These are phyloP conservation scores for Austroboletus novae-zelandiae DNA, from an alignment of 1,284 basidiomycete genomes.

Conservation along the genomic window DNA sequence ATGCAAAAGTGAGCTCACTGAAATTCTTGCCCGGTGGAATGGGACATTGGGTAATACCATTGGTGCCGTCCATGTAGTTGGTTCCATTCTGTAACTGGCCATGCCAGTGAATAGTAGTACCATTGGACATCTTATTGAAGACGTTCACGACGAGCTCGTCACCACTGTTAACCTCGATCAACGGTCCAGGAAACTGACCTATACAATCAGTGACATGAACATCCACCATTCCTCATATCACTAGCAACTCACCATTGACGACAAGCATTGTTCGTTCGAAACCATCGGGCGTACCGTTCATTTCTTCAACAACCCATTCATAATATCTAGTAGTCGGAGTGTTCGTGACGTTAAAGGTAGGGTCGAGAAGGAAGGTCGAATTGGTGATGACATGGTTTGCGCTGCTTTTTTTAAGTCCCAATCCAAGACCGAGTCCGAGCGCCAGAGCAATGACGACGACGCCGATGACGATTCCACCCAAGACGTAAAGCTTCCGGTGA, in stretches of 20 bases:
- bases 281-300: slow-evolving; percentile 30
- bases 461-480: slow-evolving; percentile 10
- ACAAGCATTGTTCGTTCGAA: slow-evolving; percentile 32
- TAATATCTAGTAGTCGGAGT: slow-evolving; percentile 31
- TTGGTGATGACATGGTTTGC: slow-evolving; percentile 23
- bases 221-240: background rate
- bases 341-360: slow-evolving; percentile 26
- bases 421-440: slow-evolving; percentile 30
- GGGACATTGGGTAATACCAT: slow-evolving; percentile 32
- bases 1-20: slow-evolving; percentile 16
- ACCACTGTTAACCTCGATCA: slow-evolving; percentile 33
- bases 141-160: slow-evolving; percentile 34
- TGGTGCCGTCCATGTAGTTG: slow-evolving; percentile 36
- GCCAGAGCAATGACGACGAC: slow-evolving; percentile 22
- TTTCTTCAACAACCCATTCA: slow-evolving; percentile 31
- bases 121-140: slow-evolving; percentile 32
- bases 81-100: slow-evolving; percentile 35
- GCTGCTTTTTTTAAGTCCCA: slow-evolving; percentile 26
- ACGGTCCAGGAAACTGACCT: slow-evolving; percentile 34
- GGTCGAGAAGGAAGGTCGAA: slow-evolving; percentile 31
- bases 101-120: slow-evolving; percentile 33
- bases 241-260: slow-evolving; percentile 23
- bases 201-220: background rate
- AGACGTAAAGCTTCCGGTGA: slow-evolving; percentile 17
- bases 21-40: slow-evolving; percentile 35